phyloP scores from a whole-genome alignment of 2,329 filamentous ascomycete species.

The Fusarium camptoceras region DNA sequence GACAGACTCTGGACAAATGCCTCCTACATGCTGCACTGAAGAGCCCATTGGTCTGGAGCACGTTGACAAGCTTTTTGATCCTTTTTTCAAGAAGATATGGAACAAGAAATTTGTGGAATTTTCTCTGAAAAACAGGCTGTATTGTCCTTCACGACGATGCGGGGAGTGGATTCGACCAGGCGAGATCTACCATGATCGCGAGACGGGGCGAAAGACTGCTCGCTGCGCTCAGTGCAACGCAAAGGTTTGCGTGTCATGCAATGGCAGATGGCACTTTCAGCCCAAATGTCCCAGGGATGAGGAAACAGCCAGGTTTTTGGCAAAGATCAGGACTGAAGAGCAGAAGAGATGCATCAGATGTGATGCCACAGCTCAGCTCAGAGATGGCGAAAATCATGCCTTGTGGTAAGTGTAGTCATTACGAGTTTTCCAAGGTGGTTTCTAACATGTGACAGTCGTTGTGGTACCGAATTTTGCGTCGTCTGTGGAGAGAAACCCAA shows the following conservation, averaged over 20 bases:
- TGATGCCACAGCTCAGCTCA: slow-evolving; percentile 78
- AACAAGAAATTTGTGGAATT: slow-evolving; percentile 84
- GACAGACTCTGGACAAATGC: slow-evolving; percentile 83
- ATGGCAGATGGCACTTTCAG: slow-evolving; percentile 77
- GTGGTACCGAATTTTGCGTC: slow-evolving; percentile 88
- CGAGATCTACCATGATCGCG: slow-evolving; percentile 69
- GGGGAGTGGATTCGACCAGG: slow-evolving; percentile 83
- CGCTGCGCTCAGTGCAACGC: slow-evolving; percentile 78
- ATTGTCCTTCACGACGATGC: slow-evolving; percentile 79
- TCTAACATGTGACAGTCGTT: slow-evolving; percentile 65
- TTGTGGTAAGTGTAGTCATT: slow-evolving; percentile 71
- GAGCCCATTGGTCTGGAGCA: slow-evolving; percentile 80
- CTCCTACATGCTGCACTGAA: slow-evolving; percentile 81
- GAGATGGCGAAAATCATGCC: slow-evolving; percentile 90
- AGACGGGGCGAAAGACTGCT: slow-evolving; percentile 71
- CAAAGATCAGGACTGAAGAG: slow-evolving; percentile 73
- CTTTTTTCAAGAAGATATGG: slow-evolving; percentile 81
- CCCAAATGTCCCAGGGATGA: slow-evolving; percentile 79
- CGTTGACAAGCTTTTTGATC: slow-evolving; percentile 80
- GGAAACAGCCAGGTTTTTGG: slow-evolving; percentile 71
- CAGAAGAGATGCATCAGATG: slow-evolving; percentile 84
- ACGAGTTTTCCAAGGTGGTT: neutral
- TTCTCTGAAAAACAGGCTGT: slow-evolving; percentile 78
- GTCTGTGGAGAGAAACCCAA: slow-evolving; percentile 86
- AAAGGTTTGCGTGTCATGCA: slow-evolving; percentile 80